Base-by-base conservation (phyloP, 2,329 filamentous ascomycete species). In the Fusarium protoensiforme region DNA sequence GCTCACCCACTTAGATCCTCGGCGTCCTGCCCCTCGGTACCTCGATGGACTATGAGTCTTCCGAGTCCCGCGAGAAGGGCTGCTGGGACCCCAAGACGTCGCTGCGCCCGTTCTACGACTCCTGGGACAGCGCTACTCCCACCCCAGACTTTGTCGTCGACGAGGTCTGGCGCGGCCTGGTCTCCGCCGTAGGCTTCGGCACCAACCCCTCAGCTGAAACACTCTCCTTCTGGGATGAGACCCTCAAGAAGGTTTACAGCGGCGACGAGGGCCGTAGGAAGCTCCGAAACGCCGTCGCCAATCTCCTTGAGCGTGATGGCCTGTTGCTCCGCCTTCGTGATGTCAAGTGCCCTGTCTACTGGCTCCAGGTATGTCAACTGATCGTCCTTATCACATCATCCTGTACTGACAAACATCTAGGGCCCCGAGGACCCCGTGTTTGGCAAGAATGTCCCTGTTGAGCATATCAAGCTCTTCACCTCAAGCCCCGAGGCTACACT, bases 41-140 rank as follows among this genome's bases (percentile, higher is more conserved):
- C 6, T 87, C 86, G 0, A 87, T 89, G 85, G 87, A 89, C 78
- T 85, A 81, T 74, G 87, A 89, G 80, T 87, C 87, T 9, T 74
- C 81, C 4, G 81, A 81, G 13, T 85, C 85, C 10, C 83, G 86
- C 3, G 76, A 76, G 27, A 84, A 84, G 48, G 86, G 86, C 16
- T 86, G 85, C 78, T 89, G 87, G 87, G 84, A 89, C 67, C 84
- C 84, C 35, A 81, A 81, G 48, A 78, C 83, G 0, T 80, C 83
- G 58, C 81, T 86, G 10, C 71, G 75, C 3, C 81, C 84, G 6
- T 87, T 87, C 69, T 80, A 82, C 41, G 81, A 86, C 33, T 79
- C 76, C 51, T 87, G 85, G 85, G 81, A 77, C 13, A 83, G 79
- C 71, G 36, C 76, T 1, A 75, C 65, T 4, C 78, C 83, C 1